Base-by-base conservation (phyloP, 192 early-diverging fungal genomes). In the Coemansia sp. region DNA sequence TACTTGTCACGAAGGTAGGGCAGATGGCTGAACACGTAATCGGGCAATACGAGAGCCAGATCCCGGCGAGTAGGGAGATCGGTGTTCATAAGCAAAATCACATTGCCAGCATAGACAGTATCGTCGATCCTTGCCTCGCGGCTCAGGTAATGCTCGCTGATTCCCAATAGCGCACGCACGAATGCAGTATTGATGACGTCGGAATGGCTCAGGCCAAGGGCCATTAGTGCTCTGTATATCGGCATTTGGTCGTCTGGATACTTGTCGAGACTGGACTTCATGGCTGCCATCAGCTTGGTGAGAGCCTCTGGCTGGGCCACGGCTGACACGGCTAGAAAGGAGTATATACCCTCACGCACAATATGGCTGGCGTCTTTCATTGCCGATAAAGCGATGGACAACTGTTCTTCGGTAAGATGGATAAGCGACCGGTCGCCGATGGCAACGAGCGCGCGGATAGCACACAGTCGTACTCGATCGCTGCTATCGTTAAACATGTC, bases 401-500 rank as follows among this genome's bases (percentile, higher is more conserved):
- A 78, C 76, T 94, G 91, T 64, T 94, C 91, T 6, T 85, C 86
- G 39, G 90, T 86, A 34, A 95, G 78, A 17, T 72, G 62, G 8
- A 95, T 84, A 0, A 68, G 72, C 9, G 84, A 65, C 1, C 78
- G 77, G 3, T 73, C 70, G 1, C 90, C 93, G 53, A 99, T 90
- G 46, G 88, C 85, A 21, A 80, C 82, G 14, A 99, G 85, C 57
- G 87, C 91, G 19, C 84, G 84, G 36, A 97, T 89, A 1, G 95
- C 88, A 44, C 94, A 90, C 6, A 94, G 69, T 0, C 97, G 90
- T 4, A 99, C 92, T 42, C 84, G 83, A 67, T 92, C 88, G 70
- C 93, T 92, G 73, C 96, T 94, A 79, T 99, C 97, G 79, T 97
- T 96, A 68, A 99, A 95, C 93, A 99, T 99, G 63, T 97, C 96